Percentiles rank a stretch among this genome's conserved stretches.
Evolutionary conservation across 1,284 basidiomycete genomes (phyloP).

Genomic region (Naganishia sp.): DNA sequence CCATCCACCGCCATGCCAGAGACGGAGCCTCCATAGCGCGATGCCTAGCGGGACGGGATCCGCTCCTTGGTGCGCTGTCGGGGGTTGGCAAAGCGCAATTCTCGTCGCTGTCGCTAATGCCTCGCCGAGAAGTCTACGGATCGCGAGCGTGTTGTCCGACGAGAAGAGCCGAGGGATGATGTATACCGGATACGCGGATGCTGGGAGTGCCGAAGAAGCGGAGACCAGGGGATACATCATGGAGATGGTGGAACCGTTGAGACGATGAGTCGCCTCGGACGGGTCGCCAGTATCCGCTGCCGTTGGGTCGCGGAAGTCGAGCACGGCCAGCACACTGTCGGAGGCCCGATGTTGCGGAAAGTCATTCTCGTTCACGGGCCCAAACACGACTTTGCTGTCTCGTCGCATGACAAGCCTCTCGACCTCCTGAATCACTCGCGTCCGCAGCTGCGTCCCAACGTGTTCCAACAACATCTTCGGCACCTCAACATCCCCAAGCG

Average conservation of each 20-base stretch:
- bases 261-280: not conserved
- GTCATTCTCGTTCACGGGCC: not conserved
- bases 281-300: not conserved
- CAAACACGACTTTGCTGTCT: not conserved
- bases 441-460: conserved; percentile 4
- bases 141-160: too few relatives aligned
- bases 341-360: not conserved
- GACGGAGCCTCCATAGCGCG: conserved; percentile 22
- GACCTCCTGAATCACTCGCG: conserved; percentile 3
- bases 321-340: not conserved
- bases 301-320: not conserved
- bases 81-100: not conserved
- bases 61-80: not conserved
- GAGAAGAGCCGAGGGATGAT: not conserved
- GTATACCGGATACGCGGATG: not conserved
- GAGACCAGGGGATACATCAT: not conserved
- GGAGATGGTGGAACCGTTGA: not conserved
- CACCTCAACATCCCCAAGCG: conserved; percentile 5
- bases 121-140: not conserved
- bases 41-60: not conserved
- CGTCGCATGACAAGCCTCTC: not conserved
- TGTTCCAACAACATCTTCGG: conserved; percentile 4
- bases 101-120: not conserved
- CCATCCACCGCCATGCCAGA: conserved; percentile 12
- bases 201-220: not conserved